Conservation (phyloP, 257 asterid species). For the Henckelia pumila region DNA sequence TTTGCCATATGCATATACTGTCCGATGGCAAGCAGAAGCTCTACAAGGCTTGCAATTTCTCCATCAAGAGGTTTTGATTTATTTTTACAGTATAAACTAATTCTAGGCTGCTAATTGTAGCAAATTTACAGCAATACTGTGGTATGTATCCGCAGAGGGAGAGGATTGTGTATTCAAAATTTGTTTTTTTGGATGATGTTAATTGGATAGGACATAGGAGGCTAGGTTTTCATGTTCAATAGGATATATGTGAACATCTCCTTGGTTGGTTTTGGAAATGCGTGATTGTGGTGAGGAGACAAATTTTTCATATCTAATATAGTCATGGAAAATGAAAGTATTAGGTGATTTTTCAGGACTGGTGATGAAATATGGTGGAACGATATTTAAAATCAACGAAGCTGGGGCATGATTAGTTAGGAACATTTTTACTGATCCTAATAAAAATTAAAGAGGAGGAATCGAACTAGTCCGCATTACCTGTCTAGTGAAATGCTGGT, state of each 20-base stretch:
- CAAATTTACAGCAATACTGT: background rate
- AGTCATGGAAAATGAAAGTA: background rate
- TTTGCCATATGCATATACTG: slow-evolving; percentile 70
- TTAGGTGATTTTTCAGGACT: background rate
- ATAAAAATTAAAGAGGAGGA: background rate
- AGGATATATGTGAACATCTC: background rate
- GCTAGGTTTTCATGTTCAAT: background rate
- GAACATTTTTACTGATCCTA: background rate
- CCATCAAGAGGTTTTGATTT: slow-evolving; percentile 62
- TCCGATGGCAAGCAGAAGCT: slow-evolving; percentile 77
- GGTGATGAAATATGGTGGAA: background rate
- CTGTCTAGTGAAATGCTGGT: background rate
- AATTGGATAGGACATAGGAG: background rate
- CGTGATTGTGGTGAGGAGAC: background rate
- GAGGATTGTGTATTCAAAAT: background rate
- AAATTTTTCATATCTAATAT: too few relatives aligned
- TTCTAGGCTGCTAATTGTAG: background rate
- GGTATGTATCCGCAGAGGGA: background rate
- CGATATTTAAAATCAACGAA: background rate
- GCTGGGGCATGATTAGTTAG: background rate
- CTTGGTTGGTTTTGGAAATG: background rate
- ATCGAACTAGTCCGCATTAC: background rate
- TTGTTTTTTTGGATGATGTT: background rate
- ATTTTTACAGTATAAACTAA: background rate
- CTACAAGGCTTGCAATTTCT: slow-evolving; percentile 69